Percentiles rank a stretch among this genome's conserved stretches.
Conservation (phyloP, 306 rosid genomes). For the Malus domestica region ASM211411v1 NC_041796.1:7126501-7127000, state of each 20-base stretch:
- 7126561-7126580: constrained; percentile 99
- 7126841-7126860: constrained; percentile 1
- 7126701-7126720: constrained; percentile 73
- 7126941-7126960: constrained; percentile 14
- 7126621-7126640: constrained; percentile 74
- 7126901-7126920: neutral
- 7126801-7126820: constrained; percentile 93
- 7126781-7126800: constrained; percentile 72
- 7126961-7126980: constrained; percentile 88
- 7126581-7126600: constrained; percentile 97
- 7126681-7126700: constrained; percentile 96
- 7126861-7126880: neutral
- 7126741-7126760: constrained; percentile 65
- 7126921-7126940: neutral
- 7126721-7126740: constrained; percentile 86
- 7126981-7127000: constrained; percentile 97
- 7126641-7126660: constrained; percentile 98
- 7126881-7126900: neutral
- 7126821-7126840: constrained; percentile 67
- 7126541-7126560: constrained; percentile 96
- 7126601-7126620: constrained; percentile 90
- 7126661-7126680: constrained; percentile 90
- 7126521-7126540: constrained; percentile 83
- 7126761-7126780: constrained; percentile 66
- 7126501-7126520: neutral